phyloP scores from a whole-genome alignment of 2,329 filamentous ascomycete species.

The Talaromyces sp. region DNA sequence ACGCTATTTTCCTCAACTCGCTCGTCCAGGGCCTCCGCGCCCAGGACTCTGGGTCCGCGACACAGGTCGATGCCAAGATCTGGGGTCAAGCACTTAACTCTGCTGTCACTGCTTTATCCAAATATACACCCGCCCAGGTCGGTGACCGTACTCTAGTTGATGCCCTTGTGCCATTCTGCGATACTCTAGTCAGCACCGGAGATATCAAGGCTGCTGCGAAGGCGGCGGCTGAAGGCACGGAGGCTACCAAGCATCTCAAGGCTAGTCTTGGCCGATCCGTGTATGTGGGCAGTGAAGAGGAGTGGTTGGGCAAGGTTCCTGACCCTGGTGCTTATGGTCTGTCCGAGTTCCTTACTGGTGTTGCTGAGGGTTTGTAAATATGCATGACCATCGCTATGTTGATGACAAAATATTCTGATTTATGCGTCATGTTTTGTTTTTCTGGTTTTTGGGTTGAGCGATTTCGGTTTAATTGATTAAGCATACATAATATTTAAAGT shows the following conservation, averaged over 20 bases:
- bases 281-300: constrained; percentile 66
- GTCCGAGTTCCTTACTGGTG: constrained; percentile 74
- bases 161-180: constrained; percentile 82
- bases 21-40: constrained; percentile 65
- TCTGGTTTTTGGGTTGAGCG: not conserved
- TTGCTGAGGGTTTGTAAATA: constrained; percentile 52
- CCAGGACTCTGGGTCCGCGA: constrained; percentile 47
- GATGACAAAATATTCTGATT: not conserved
- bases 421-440: not conserved
- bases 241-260: constrained; percentile 86
- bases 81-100: constrained; percentile 69
- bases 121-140: constrained; percentile 83
- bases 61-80: constrained; percentile 46
- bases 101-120: constrained; percentile 67
- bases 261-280: constrained; percentile 80
- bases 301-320: constrained; percentile 68
- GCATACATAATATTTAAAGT: not conserved
- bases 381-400: not conserved
- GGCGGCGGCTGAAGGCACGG: constrained; percentile 71
- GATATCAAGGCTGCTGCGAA: constrained; percentile 70
- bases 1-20: constrained; percentile 87
- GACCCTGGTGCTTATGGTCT: constrained; percentile 78
- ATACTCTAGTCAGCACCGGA: constrained; percentile 62
- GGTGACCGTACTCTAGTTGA: constrained; percentile 91
- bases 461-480: not conserved